Base-by-base conservation (phyloP, 2,329 filamentous ascomycete species). In the Sclerotinia nivalis region DNA sequence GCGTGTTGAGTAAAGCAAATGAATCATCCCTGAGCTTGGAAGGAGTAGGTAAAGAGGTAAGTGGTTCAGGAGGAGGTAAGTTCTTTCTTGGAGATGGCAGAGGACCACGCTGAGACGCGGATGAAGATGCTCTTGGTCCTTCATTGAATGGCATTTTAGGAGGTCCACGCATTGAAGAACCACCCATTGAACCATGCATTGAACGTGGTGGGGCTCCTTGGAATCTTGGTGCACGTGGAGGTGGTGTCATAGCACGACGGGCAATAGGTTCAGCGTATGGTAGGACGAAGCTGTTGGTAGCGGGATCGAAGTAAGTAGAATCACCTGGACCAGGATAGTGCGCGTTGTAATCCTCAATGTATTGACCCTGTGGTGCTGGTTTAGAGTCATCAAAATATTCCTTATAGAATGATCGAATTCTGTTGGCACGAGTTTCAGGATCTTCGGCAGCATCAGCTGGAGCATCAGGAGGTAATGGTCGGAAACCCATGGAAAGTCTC, bases 321-420 rank as follows among this genome's bases (percentile, higher is more conserved):
- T 93, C 90, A n/a, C 85, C 87, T 34, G 59, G 59, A 40, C 45
- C 56, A 60, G 89, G 83, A 78, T 91, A 93, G 73, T 89, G 87
- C 28, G 87, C 83, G 70, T 91, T 89, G 76, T 93, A 92, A 75
- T 95, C 91, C 76, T 94, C 91, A 72, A 92, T 90, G 80, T 94
- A 92, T 68, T 84, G 79, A 22, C 77, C 79, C n/a, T 74, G 68
- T 60, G 77, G 77, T 22, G 74, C 76, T 55, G 78, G 78, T 78
- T 89, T 92, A 71, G 84, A 88, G 55, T 97, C 95, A 74, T 98
- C 96, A 76, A 99, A 99, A 83, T 99, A 99, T 79, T 99, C 96
- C 83, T 97, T 97, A 84, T 99, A 99, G 84, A 99, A 99, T 5
- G 96, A 99, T 79, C 96, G 88, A 75, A 99, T 99, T 70, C 96